Evolutionary conservation across 148 eudicot genomes (phyloP).

Genomic region (Polygonum maritimum): DNA sequence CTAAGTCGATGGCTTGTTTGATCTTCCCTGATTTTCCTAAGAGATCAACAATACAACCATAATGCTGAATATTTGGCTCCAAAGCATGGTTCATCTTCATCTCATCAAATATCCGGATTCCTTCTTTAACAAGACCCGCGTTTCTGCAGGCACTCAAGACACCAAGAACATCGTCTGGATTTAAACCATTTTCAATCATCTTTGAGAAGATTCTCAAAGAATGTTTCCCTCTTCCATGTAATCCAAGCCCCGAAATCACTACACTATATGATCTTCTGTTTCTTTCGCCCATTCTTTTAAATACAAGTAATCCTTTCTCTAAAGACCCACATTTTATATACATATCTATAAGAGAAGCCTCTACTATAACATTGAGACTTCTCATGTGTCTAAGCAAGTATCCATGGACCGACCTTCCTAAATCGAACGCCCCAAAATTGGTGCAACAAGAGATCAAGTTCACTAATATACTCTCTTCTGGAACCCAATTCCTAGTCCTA

Average conservation of each 20-base stretch:
- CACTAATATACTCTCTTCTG: constrained; percentile 54
- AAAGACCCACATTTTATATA: constrained; percentile 52
- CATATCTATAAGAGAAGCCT: constrained; percentile 56
- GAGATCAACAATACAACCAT: constrained; percentile 55
- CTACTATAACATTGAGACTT: constrained; percentile 43
- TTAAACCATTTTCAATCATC: constrained; percentile 40
- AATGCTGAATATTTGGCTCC: constrained; percentile 46
- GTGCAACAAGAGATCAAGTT: constrained; percentile 47
- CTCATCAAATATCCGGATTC: constrained; percentile 24
- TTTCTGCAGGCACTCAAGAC: constrained; percentile 59
- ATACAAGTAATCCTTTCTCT: constrained; percentile 34
- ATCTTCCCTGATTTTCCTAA: constrained; percentile 46
- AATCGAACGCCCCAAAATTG: constrained; percentile 40
- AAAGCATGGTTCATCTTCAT: constrained; percentile 39
- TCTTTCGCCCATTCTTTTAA: constrained; percentile 30
- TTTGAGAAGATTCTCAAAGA: constrained; percentile 33
- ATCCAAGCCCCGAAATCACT: constrained; percentile 49
- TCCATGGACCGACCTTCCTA: constrained; percentile 39
- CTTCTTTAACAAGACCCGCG: constrained; percentile 41
- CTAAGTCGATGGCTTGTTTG: constrained; percentile 37
- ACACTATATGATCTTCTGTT: constrained; percentile 45
- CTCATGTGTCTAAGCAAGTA: constrained; percentile 37
- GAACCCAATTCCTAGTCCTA: constrained; percentile 28
- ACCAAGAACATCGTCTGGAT: constrained; percentile 48
- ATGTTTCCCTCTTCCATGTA: constrained; percentile 36